Evolutionary conservation across 768 basidiomycete species (phyloP), one percentile per base, ranked within the genome.

Genomic region (Termitomyces sp.): DNA sequence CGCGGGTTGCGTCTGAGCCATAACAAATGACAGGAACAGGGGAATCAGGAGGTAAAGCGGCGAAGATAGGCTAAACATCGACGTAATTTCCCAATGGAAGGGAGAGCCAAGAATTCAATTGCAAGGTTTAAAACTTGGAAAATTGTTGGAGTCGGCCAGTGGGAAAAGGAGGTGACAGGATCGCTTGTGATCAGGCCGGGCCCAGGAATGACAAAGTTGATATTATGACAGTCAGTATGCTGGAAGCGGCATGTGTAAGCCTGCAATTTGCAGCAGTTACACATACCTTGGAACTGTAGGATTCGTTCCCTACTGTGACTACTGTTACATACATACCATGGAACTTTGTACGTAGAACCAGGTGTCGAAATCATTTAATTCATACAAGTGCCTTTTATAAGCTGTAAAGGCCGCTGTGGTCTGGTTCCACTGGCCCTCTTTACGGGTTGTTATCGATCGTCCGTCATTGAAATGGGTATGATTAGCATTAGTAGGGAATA

Each of bases 1-100:
- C 7, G 78, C 73, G 6, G 24, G 37, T 49, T 64, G 66, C n/a
- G 58, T 27, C 27, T 54, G 55, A 2, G 50, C 52, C 52, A 57
- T 59, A 3, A 51, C 45, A 53, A 39, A 15, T 39, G 36, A 39
- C 24, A 27, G n/a, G 11, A n/a, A 53, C 33, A 37, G 36, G 16
- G 39, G 51, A 37, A 39, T 24, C 18, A 53, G 37, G 6, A 30
- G 24, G 22, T 27, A 37, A 37, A 30, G 15, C 5, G 27, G 18
- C 7, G 18, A 7, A n/a, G 11, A 30, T 27, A 41, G 16, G 12
- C n/a, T 53, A 18, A 16, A n/a, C 52, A 24, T 53, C 50, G 8
- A 34, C 31, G 48, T 31, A 9, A 20, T 50, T 22, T 12, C 13
- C 33, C 0, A 27, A 39, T 9, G 7, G 22, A 3, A 52, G 24